phyloP scores from a whole-genome alignment of 176 grass and related monocot species.

The Themeda triandra region DNA sequence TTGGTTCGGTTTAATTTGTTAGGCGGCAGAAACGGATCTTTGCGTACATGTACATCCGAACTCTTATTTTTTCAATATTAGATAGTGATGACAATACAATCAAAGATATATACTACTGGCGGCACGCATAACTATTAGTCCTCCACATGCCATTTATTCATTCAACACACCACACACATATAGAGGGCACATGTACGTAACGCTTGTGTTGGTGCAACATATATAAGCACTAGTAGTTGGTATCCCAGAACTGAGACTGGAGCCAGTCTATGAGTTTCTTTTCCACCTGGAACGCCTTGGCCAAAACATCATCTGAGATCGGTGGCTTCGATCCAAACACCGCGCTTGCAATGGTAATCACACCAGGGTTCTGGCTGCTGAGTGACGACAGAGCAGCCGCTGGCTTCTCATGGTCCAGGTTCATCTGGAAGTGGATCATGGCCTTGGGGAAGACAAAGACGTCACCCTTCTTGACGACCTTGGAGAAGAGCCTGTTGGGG shows the following conservation, averaged over 20 bases:
- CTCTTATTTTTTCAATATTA: no score
- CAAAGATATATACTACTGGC: background rate
- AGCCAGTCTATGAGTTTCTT: background rate
- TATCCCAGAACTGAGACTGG: background rate
- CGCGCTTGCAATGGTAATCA: background rate
- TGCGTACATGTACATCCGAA: no score
- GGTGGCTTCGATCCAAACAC: background rate
- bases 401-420: background rate
- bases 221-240: background rate
- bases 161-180: background rate
- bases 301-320: background rate
- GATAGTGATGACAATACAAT: background rate
- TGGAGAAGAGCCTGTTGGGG: background rate
- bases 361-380: background rate
- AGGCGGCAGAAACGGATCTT: no score
- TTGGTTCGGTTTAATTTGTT: no score
- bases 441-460: background rate
- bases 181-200: background rate
- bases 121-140: no score
- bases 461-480: background rate
- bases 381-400: background rate
- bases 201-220: background rate
- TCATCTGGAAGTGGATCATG: background rate
- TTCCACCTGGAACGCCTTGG: background rate
- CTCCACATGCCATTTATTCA: background rate